phyloP scores from a whole-genome alignment of 2,329 filamentous ascomycete genomes.

The Zasmidium citrigriseum region DNA sequence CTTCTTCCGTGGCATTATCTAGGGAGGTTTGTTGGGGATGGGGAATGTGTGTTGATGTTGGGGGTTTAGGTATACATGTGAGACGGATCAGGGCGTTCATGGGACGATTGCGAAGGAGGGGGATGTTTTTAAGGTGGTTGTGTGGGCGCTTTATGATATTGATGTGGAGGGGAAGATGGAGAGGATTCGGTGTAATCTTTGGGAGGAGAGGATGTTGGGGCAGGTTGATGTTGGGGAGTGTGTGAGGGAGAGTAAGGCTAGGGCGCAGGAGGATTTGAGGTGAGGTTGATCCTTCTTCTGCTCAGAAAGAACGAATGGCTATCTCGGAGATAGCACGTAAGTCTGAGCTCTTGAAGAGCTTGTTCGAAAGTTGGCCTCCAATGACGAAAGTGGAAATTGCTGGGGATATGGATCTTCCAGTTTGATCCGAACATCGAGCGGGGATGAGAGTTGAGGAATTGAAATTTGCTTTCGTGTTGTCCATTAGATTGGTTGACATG shows the following conservation, averaged over 20 bases:
- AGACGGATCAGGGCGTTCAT: conserved; percentile 13
- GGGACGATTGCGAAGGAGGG: conserved; percentile 8
- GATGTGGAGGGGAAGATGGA: conserved; percentile 14
- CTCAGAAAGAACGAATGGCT: no score
- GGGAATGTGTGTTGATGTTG: not conserved
- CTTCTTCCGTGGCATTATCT: not conserved
- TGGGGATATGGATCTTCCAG: no score
- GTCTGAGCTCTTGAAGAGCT: not conserved
- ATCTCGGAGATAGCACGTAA: not conserved
- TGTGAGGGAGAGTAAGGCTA: conserved; percentile 12
- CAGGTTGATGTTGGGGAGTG: conserved; percentile 10
- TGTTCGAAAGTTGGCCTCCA: no score
- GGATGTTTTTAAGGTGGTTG: conserved; percentile 13
- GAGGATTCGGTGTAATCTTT: conserved; percentile 12
- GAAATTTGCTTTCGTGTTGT: no score
- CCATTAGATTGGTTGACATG: conserved; percentile 6
- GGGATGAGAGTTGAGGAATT: no score
- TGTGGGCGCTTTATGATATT: conserved; percentile 16
- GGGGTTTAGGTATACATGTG: not conserved
- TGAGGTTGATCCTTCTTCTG: no score
- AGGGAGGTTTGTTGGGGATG: not conserved
- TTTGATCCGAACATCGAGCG: no score
- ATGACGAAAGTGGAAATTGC: no score
- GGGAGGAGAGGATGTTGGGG: conserved; percentile 15
- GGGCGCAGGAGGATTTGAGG: conserved; percentile 13